Evolutionary conservation across 495 filamentous ascomycete genomes (phyloP).

Genomic region (Immersiella caudata): DNA sequence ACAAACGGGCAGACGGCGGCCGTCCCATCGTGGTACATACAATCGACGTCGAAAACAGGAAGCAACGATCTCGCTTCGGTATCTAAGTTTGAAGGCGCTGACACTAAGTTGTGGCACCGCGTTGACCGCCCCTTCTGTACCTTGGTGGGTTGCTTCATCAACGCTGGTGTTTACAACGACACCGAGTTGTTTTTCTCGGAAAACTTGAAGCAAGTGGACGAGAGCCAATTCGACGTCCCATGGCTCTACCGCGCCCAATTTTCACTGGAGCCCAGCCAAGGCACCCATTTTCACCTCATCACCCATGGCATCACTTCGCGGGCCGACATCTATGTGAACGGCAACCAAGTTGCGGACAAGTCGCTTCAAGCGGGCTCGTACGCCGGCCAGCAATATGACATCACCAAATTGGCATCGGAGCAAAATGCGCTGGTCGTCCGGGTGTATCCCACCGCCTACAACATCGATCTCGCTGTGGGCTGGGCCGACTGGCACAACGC

Average conservation of each 20-base stretch:
- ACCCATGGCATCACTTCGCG: conserved; percentile 64
- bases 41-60: too few species aligned
- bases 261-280: conserved; percentile 37
- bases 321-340: conserved; percentile 65
- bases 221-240: conserved; percentile 53
- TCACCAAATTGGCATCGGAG: conserved; percentile 46
- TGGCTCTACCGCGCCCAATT: conserved; percentile 67
- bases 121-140: conserved; percentile 54
- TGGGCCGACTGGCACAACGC: conserved; percentile 71
- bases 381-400: conserved; percentile 56
- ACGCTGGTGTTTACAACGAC: conserved; percentile 58
- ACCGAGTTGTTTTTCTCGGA: conserved; percentile 60
- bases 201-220: conserved; percentile 50
- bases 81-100: too few species aligned
- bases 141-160: conserved; percentile 60
- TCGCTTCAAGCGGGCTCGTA: conserved; percentile 59
- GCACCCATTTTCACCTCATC: conserved; percentile 54
- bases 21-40: too few species aligned
- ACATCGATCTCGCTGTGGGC: conserved; percentile 60
- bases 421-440: conserved; percentile 56
- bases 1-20: too few species aligned
- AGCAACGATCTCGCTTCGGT: too few species aligned
- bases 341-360: conserved; percentile 51
- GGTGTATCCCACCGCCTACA: conserved; percentile 61
- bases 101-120: conserved; percentile 50